Conservation (phyloP, 495 filamentous ascomycete genomes). For the Podospora tetraspora region DNA sequence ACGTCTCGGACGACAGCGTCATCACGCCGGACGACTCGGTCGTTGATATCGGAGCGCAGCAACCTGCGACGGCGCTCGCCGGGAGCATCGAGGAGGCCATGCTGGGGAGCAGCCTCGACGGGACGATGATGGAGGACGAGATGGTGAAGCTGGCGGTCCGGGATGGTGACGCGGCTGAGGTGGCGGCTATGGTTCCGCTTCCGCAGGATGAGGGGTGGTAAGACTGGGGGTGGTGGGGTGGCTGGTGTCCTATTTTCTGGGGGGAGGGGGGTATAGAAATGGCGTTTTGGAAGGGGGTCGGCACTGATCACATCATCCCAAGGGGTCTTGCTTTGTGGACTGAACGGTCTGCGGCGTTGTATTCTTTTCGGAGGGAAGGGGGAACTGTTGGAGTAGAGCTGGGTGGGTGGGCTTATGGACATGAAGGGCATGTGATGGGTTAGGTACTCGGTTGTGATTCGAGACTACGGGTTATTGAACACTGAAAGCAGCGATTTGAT, state of each 20-base stretch:
- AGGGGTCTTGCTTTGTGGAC: neutral
- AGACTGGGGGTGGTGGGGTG: neutral
- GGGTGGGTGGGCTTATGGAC: neutral
- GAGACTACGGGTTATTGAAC: neutral
- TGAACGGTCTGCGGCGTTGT: neutral
- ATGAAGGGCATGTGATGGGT: neutral
- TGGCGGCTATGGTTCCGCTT: neutral
- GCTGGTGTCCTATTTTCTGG: neutral
- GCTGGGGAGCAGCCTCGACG: neutral
- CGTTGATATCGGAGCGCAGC: neutral
- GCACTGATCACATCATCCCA: neutral
- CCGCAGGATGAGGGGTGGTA: slow-evolving; percentile 1
- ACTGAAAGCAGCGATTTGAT: neutral
- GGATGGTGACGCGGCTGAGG: neutral
- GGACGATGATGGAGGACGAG: neutral
- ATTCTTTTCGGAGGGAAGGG: neutral
- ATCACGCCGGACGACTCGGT: slow-evolving; percentile 6
- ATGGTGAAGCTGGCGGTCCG: neutral
- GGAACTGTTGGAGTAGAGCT: neutral
- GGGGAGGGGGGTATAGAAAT: slow-evolving; percentile 14
- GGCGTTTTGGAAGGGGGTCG: slow-evolving; percentile 15
- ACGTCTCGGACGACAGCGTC: neutral
- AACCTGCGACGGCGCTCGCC: neutral
- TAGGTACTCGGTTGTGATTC: neutral
- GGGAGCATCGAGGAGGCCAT: neutral